These are phyloP conservation scores for Fusarium begoniae DNA, from an alignment of 2,329 filamentous ascomycete genomes.

Conservation along the genomic window DNA sequence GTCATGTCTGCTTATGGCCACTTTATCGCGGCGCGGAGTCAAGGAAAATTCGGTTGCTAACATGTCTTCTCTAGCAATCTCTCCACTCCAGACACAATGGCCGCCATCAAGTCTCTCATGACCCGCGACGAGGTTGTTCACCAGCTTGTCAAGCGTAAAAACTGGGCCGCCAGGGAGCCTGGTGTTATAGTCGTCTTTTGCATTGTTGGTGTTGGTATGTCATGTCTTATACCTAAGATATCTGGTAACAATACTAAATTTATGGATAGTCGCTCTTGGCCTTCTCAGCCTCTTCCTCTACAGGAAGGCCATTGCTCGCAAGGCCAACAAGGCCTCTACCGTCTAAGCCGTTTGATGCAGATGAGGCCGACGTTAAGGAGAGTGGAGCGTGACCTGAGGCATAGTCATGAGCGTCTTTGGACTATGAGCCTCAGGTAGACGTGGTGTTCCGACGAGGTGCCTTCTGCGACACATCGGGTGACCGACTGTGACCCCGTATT, in stretches of 20 bases:
- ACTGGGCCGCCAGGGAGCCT: slow-evolving; percentile 51
- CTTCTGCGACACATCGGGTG: slow-evolving; percentile 44
- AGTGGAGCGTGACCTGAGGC: slow-evolving; percentile 39
- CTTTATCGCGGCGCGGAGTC: not conserved
- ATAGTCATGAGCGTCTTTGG: slow-evolving; percentile 28
- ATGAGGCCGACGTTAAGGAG: slow-evolving; percentile 22
- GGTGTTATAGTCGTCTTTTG: slow-evolving; percentile 56
- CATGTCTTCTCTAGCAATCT: slow-evolving; percentile 37
- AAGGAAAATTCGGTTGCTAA: slow-evolving; percentile 1
- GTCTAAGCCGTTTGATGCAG: slow-evolving; percentile 27
- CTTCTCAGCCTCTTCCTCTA: slow-evolving; percentile 45
- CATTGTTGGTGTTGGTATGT: slow-evolving; percentile 54
- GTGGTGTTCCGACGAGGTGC: slow-evolving; percentile 40
- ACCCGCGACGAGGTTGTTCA: slow-evolving; percentile 50
- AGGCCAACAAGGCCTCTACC: slow-evolving; percentile 46
- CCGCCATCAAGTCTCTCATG: slow-evolving; percentile 52
- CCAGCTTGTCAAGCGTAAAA: slow-evolving; percentile 54
- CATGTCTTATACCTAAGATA: not conserved
- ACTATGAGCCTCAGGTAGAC: slow-evolving; percentile 30
- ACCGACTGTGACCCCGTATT: slow-evolving; percentile 45
- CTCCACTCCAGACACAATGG: slow-evolving; percentile 50
- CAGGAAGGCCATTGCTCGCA: slow-evolving; percentile 47
- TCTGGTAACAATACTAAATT: slow-evolving; percentile 23
- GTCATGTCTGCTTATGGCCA: not conserved
- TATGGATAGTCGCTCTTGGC: slow-evolving; percentile 45